Conservation (phyloP, 2,329 filamentous ascomycete species). For the Domatiomyces catenatus region DNA sequence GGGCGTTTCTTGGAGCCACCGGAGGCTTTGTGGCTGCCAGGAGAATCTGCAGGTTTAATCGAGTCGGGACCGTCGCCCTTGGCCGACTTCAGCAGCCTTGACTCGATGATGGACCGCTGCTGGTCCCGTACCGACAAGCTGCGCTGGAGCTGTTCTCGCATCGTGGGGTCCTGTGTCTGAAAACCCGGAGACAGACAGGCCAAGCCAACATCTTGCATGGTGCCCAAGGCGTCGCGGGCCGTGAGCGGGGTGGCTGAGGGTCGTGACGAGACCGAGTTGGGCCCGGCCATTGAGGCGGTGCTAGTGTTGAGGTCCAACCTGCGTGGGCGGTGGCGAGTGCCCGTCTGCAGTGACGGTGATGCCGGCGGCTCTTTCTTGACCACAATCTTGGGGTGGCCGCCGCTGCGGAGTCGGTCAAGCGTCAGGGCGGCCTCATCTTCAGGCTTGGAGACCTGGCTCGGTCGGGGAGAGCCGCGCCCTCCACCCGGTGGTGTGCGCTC, state of each 20-base stretch:
- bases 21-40: conserved; percentile 21
- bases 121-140: conserved; percentile 88
- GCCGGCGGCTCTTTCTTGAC: conserved; percentile 87
- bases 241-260: conserved; percentile 56
- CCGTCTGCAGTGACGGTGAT: conserved; percentile 59
- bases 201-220: conserved; percentile 81
- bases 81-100: conserved; percentile 71
- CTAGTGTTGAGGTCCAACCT: conserved; percentile 58
- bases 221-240: conserved; percentile 57
- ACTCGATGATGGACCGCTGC: conserved; percentile 88
- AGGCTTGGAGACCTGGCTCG: conserved; percentile 38
- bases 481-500: neutral
- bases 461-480: conserved; percentile 22
- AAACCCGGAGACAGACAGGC: conserved; percentile 93
- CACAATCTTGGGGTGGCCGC: conserved; percentile 59
- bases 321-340: conserved; percentile 58
- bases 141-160: conserved; percentile 88
- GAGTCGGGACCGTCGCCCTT: conserved; percentile 56
- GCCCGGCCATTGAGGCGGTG: conserved; percentile 29
- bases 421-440: neutral
- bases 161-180: conserved; percentile 85
- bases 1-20: conserved; percentile 46
- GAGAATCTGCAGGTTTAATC: conserved; percentile 38
- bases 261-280: conserved; percentile 39
- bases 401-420: conserved; percentile 27